Conservation (phyloP, 169 alveolate genomes). For the Eimeria sp. region DNA sequence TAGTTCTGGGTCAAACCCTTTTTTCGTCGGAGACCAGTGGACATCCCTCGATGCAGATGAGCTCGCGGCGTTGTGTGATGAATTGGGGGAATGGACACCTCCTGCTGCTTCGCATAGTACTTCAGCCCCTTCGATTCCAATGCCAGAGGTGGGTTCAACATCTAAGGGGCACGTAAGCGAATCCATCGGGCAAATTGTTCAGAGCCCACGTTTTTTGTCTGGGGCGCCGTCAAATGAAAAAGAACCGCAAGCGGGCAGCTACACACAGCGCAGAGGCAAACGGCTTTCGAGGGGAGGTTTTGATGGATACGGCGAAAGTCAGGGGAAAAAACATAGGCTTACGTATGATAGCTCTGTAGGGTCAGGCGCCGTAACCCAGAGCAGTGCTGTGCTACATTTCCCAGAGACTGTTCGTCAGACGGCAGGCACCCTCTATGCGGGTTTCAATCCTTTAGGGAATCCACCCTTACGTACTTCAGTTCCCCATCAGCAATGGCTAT, state of each 20-base stretch:
- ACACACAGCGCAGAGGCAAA: not conserved
- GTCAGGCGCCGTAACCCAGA: not conserved
- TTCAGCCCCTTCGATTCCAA: not conserved
- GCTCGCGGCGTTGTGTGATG: not conserved
- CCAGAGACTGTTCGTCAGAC: not conserved
- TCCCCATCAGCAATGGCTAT: not conserved
- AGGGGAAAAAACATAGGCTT: not conserved
- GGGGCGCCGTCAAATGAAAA: not conserved
- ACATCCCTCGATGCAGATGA: not conserved
- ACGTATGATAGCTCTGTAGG: not conserved
- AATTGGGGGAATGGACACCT: conserved; percentile 7
- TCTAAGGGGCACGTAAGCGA: not conserved
- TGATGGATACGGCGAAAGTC: not conserved
- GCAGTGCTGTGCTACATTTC: not conserved
- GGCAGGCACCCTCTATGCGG: not conserved
- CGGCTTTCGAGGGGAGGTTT: not conserved
- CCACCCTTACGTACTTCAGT: not conserved
- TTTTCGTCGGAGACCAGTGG: not conserved
- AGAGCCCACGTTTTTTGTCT: not conserved
- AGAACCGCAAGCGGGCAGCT: not conserved
- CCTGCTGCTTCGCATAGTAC: not conserved
- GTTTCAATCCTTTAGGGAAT: not conserved
- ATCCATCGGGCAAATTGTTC: not conserved
- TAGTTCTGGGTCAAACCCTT: not conserved
- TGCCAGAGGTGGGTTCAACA: not conserved